These are phyloP conservation scores for Sugiyamaella chiloensis DNA, from an alignment of 805 yeast species.

Conservation along the genomic window DNA sequence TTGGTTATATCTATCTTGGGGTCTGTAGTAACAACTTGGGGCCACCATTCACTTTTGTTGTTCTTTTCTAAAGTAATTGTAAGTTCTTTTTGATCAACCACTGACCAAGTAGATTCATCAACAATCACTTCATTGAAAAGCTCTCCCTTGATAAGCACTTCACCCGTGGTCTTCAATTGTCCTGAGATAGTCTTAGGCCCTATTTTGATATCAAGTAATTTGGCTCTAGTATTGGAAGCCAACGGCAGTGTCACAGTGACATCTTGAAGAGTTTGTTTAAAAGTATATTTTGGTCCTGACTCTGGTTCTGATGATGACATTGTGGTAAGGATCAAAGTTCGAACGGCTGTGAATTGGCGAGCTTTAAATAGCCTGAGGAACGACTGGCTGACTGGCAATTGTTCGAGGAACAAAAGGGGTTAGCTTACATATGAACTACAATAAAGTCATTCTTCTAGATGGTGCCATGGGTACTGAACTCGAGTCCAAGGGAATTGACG, in stretches of 20 bases:
- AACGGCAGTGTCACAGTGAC: constrained; percentile 37
- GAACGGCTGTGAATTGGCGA: too few species aligned
- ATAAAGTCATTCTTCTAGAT: constrained; percentile 37
- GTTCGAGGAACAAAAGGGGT: too few species aligned
- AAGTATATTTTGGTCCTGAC: constrained; percentile 32
- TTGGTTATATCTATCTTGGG: constrained; percentile 40
- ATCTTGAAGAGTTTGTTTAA: constrained; percentile 44
- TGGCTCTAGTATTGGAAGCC: constrained; percentile 35
- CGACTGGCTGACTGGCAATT: too few species aligned
- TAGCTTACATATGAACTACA: background rate
- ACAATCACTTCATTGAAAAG: constrained; percentile 33
- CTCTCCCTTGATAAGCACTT: constrained; percentile 33
- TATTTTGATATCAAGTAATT: constrained; percentile 33
- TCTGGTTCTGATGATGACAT: background rate
- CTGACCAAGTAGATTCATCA: constrained; percentile 42
- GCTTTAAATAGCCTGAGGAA: too few species aligned
- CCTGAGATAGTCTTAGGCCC: constrained; percentile 26
- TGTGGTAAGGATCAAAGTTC: too few species aligned
- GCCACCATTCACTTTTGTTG: constrained; percentile 45
- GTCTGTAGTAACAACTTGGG: constrained; percentile 38
- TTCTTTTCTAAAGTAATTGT: constrained; percentile 37
- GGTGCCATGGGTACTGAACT: constrained; percentile 68
- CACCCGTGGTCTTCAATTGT: constrained; percentile 22
- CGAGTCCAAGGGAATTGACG: constrained; percentile 46
- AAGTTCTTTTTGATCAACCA: constrained; percentile 39